Evolutionary conservation across 2,329 filamentous ascomycete species (phyloP), one percentile per base, ranked within the genome.

Genomic region (Epichloe gansuensis): DNA sequence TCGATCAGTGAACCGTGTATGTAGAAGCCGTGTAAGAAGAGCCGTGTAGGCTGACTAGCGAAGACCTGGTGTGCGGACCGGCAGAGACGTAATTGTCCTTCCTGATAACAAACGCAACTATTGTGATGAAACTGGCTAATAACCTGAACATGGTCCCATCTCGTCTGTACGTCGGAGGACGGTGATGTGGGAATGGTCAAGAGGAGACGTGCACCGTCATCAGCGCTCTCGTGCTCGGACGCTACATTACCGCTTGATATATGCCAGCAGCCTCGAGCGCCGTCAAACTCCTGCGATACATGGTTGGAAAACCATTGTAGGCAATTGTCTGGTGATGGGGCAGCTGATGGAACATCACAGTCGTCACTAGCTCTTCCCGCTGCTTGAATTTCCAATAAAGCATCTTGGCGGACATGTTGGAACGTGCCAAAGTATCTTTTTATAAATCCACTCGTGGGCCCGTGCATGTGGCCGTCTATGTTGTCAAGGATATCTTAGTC

Each of bases 11-110:
- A 60, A 21, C 60, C 62, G 42, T 61, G 60, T 46, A 69, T 60
- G 52, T 63, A 63, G 50, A 69, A 68, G 51, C 63, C 66, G 54
- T 68, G 64, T 41, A 70, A 53, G 54, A 68, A 69, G 46, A 62
- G 58, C n/a, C 64, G 63, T 8, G 51, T 47, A 27, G 51, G 51
- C 42, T 69, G 63, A 51, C 51, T 59, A 25, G 51, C 50, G 42
- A 69, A 69, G 27, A 68, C 58, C 35, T 59, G 12, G 41, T 54
- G 49, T 47, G 55, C 58, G 15, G 55, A 57, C 40, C 53, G 52
- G 36, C 51, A 59, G 21, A 57, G 54, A 46, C 45, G 49, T 27
- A 59, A 17, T n/a, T 57, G 43, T 45, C 54, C 53, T 42, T 57
- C 51, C 43, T 51, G 53, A 49, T 56, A 57, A 53, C 6, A 36